Base-by-base conservation (phyloP, 1,284 basidiomycete species). In the Hortiboletus rubellus region DNA sequence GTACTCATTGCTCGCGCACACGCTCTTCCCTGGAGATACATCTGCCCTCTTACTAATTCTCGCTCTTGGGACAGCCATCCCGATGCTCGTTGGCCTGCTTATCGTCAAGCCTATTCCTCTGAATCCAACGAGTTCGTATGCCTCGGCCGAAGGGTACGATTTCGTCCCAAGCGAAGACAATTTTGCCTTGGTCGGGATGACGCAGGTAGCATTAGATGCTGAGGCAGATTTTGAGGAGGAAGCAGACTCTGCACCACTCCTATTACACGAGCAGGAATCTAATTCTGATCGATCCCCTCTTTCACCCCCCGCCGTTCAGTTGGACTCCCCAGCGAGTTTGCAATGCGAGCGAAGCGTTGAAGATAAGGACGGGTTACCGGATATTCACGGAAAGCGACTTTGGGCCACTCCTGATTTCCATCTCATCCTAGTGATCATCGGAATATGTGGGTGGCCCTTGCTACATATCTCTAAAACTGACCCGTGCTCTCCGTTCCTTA, bases 361-460 rank as follows among this genome's bases (percentile, higher is more conserved):
- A 36, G 63, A 66, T 17, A 57, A 53, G 50, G 60, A 74, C 12
- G 51, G n/a, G 6, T 46, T 64, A 31, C 74, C 72, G 5, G 74
- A 87, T 57, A 70, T 86, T 37, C 72, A 79, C 33, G 86, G 86
- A 15, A 76, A 72, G 57, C 70, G 65, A 9, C 70, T 87, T 42
- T 75, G 82, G 60, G 58, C 65, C 50, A 72, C 76, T 18, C 43
- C 68, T 3, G 89, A 94, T 71, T 96, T 95, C 64, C 87, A 87
- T 80, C 69, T 94, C 5, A 70, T 95, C 22, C 91, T 90, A 60
- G 61, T 67, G 1, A 85, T 92, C 49, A 79, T 92, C 49, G 84
- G 86, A 0, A 75, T 94, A 45, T 74, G 89, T 91, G 66, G 63
- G 89, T 79, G 42, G 2, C 33, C 31, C 9, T 36, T 18, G n/a